Percentiles rank a stretch among this genome's conserved stretches.
Evolutionary conservation across 257 asterid genomes (phyloP).

Genomic region (Solanum rostratum): DNA sequence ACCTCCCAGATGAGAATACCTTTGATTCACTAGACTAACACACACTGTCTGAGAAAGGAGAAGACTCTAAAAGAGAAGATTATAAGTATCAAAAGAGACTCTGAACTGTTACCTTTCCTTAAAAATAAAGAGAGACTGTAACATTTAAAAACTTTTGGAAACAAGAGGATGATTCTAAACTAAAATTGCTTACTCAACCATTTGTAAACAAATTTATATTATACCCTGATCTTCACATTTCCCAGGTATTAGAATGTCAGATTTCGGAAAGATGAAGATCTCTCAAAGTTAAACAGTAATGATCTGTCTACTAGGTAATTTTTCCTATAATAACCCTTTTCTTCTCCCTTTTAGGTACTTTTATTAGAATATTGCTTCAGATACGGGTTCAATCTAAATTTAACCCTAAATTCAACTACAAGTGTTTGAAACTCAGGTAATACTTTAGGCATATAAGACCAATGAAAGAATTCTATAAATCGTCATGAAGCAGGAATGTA

Average conservation of each 20-base stretch:
- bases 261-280: neutral
- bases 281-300: neutral
- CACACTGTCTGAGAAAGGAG: neutral
- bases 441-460: neutral
- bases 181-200: neutral
- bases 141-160: neutral
- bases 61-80: neutral
- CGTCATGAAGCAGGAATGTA: neutral
- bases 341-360: neutral
- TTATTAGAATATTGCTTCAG: neutral
- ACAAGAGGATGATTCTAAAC: neutral
- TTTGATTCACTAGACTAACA: neutral
- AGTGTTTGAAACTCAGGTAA: neutral
- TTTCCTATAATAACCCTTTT: neutral
- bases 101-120: neutral
- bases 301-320: neutral
- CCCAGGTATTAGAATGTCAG: neutral
- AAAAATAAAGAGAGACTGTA: neutral
- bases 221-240: neutral
- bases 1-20: neutral
- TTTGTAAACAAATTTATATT: neutral
- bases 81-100: neutral
- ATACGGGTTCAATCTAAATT: neutral
- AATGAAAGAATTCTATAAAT: neutral
- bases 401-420: neutral